Evolutionary conservation across 2,329 filamentous ascomycete genomes (phyloP).

Genomic region (Fusarium citri): DNA sequence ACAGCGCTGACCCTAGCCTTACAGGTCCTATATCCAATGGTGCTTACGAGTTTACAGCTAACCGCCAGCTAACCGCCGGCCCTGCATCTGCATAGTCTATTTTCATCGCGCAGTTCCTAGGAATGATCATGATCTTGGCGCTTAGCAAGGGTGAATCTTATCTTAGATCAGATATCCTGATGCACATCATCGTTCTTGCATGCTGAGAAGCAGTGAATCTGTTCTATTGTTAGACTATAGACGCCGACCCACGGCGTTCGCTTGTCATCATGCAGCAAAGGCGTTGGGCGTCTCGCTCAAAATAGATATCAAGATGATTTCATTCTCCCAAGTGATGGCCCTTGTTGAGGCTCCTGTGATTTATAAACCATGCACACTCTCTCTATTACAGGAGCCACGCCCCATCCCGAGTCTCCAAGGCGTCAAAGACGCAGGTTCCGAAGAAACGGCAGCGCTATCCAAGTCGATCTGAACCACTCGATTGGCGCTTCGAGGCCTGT

Average conservation of each 20-base stretch:
- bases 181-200: constrained; percentile 27
- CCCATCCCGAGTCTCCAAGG: constrained; percentile 17
- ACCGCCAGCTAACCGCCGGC: constrained; percentile 46
- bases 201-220: not conserved
- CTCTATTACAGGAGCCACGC: constrained; percentile 16
- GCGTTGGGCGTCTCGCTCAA: constrained; percentile 38
- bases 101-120: constrained; percentile 28
- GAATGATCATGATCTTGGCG: constrained; percentile 33
- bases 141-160: constrained; percentile 25
- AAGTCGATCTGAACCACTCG: constrained; percentile 27
- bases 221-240: constrained; percentile 25
- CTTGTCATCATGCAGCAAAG: constrained; percentile 23
- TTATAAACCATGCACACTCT: constrained; percentile 25
- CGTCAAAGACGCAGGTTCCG: constrained; percentile 29
- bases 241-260: constrained; percentile 22
- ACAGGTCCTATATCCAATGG: constrained; percentile 28
- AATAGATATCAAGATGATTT: constrained; percentile 7
- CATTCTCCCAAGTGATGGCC: constrained; percentile 20
- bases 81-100: constrained; percentile 30
- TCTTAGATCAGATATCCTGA: constrained; percentile 27
- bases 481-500: constrained; percentile 30
- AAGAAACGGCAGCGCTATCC: constrained; percentile 33
- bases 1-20: not conserved
- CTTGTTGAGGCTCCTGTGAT: constrained; percentile 32
- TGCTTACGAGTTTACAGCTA: constrained; percentile 19